A percentile compares a stretch with the other conserved stretches of the same genome.
Conservation (phyloP, 1,284 basidiomycete genomes). For the Anthracocystis walkeri region DNA sequence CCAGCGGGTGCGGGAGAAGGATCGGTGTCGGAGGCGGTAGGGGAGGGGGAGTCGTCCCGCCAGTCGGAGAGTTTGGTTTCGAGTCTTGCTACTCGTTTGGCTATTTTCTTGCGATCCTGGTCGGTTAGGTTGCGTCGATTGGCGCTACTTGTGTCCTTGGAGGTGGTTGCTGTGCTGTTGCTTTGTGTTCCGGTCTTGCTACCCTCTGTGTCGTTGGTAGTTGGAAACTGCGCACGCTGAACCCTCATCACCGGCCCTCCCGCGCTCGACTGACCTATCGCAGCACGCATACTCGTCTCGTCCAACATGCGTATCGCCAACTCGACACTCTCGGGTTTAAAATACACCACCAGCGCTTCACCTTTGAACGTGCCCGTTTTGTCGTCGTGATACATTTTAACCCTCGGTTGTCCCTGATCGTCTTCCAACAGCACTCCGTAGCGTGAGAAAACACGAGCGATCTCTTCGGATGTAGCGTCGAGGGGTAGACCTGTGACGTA, state of each 20-base stretch:
- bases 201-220: neutral
- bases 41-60: conserved; percentile 55
- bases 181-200: neutral
- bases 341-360: conserved; percentile 94
- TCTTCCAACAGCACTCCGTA: conserved; percentile 94
- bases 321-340: conserved; percentile 93
- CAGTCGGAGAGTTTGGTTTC: conserved; percentile 65
- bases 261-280: conserved; percentile 72
- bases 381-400: conserved; percentile 88
- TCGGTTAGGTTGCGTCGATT: conserved; percentile 39
- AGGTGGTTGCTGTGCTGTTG: neutral
- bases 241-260: conserved; percentile 81
- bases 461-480: conserved; percentile 80
- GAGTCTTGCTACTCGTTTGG: conserved; percentile 53
- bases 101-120: conserved; percentile 49
- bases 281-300: conserved; percentile 90
- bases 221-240: conserved; percentile 81
- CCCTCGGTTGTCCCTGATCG: conserved; percentile 84
- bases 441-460: conserved; percentile 84
- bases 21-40: conserved; percentile 5
- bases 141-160: neutral
- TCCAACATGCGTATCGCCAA: conserved; percentile 89
- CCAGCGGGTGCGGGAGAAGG: conserved; percentile 2
- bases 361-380: conserved; percentile 88
- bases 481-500: conserved; percentile 87